Percentiles rank a stretch among this genome's conserved stretches.
Conservation (phyloP, 306 rosid species). For the Quercus wislizeni region DNA sequence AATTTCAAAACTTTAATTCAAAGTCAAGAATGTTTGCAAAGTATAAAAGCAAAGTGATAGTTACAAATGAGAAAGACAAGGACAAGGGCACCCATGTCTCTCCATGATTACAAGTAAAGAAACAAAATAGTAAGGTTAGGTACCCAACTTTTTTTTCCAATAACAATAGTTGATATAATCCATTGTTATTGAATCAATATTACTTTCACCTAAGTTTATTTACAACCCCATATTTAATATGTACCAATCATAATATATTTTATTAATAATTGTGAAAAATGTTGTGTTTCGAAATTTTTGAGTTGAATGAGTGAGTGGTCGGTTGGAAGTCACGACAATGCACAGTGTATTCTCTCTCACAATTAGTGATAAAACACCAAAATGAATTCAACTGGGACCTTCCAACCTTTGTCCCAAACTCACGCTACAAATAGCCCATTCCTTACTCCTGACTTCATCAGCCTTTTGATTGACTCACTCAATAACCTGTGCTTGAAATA, state of each 20-base stretch:
- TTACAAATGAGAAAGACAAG: background rate
- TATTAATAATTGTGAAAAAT: too few species aligned
- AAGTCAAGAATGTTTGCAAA: slow-evolving; percentile 10
- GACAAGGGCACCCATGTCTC: background rate
- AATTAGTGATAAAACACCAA: background rate
- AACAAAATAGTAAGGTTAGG: background rate
- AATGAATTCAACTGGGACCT: background rate
- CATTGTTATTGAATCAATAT: too few species aligned
- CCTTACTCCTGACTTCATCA: background rate
- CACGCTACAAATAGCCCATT: slow-evolving; percentile 27
- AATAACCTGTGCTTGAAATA: background rate
- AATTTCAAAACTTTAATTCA: slow-evolving; percentile 7
- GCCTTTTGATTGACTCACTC: background rate
- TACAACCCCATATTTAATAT: too few species aligned
- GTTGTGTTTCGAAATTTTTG: background rate
- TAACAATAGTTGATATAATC: too few species aligned
- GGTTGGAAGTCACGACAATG: slow-evolving; percentile 26
- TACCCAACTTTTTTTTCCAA: too few species aligned
- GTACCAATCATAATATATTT: too few species aligned
- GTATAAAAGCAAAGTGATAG: slow-evolving; percentile 3
- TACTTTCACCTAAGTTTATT: too few species aligned
- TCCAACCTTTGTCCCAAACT: slow-evolving; percentile 13
- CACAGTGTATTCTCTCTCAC: slow-evolving; percentile 13
- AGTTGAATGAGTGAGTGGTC: background rate
- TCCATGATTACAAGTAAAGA: background rate